Base-by-base conservation (phyloP, 2,329 filamentous ascomycete species). In the Alternaria conjuncta region DNA sequence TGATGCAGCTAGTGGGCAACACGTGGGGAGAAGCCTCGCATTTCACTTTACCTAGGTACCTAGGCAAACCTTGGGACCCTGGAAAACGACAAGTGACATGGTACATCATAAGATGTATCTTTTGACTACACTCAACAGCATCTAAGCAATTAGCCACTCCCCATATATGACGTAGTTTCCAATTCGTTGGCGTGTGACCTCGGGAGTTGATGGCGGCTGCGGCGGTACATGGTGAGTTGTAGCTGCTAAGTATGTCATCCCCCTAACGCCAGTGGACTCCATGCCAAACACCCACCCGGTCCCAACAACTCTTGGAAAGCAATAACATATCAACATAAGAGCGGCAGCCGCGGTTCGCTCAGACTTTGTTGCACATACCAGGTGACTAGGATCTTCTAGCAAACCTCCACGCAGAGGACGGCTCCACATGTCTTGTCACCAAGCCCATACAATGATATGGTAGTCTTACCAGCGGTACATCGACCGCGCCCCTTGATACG, bases 1-100 rank as follows among this genome's bases (percentile, higher is more conserved):
- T 55, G 51, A 55, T 55, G 30, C 25, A 46, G 25, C 55, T 47
- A 57, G 55, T 36, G 43, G 25, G 18, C n/a, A 57, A 57, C 55
- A 57, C 55, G 55, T 57, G 28, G 55, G 44, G 41, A 36, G 49
- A 32, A 57, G 44, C 43, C 28, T 32, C 25, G 25, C 23, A n/a
- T 25, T 23, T 46, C 18, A 55, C 32, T 13, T 51, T 23, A 47
- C 6, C 18, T 47, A 47, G 44, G 18, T 47, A 26, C 28, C 49
- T 51, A 41, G 49, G 49, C 11, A 25, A 25, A 41, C 36, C 36
- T 41, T 41, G 36, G 36, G 36, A 28, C 53, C 32, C 32, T 44
- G 13, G 13, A 55, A 44, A 44, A 44, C 32, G 36, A 20, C 36
- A 44, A 20, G 53, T 44, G 36, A 15, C 20, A 53, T 12, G 23